Evolutionary conservation across 1,284 basidiomycete genomes (phyloP), one percentile per base, ranked within the genome.

Genomic region (Ceratobasidium sp.): DNA sequence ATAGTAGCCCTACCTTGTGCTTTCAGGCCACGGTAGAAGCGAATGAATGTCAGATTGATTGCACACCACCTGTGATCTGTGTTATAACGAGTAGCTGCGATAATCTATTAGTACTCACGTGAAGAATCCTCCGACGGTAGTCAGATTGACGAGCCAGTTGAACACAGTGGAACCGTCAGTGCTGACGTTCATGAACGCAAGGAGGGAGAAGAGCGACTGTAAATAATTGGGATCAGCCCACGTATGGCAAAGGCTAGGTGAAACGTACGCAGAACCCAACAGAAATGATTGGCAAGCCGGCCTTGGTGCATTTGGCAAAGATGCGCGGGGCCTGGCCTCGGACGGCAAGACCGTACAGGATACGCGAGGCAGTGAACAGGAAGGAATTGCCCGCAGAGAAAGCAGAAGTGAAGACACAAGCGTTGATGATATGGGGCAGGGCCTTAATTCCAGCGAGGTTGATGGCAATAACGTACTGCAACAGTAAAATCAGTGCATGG

Each of bases 331-430:
- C 91, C 82, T 95, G 92, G 1, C 92, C 90, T 74, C 92, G 90
- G 62, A 94, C 85, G 0, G 94, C 89, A 40, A 97, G 86, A 54
- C 94, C 95, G 82, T 95, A 96, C 34, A 96, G 86, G 32, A 94
- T 91, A 81, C 96, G 91, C 11, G 93, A 94, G 0, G 92, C 86
- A 76, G 91, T 90, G 86, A 93, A 97, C 54, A 96, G 82, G 86
- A 89, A 91, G 40, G 90, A 92, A 84, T 94, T 95, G 59, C 91
- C 92, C 3, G 95, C 93, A 7, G 92, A 95, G 87, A 95, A 95
- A 1, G 95, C 95, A 66, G 86, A 85, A 68, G 86, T 83, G 74
- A 88, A 90, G 81, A 91, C 85, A 62, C 85, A 86, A 9, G 70
- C 75, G 32, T 79, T 80, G 81, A 85, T 81, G 76, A 85, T 83